These are phyloP conservation scores for Pisolithus sp. DNA, from an alignment of 768 basidiomycete genomes.

Conservation along the genomic window DNA sequence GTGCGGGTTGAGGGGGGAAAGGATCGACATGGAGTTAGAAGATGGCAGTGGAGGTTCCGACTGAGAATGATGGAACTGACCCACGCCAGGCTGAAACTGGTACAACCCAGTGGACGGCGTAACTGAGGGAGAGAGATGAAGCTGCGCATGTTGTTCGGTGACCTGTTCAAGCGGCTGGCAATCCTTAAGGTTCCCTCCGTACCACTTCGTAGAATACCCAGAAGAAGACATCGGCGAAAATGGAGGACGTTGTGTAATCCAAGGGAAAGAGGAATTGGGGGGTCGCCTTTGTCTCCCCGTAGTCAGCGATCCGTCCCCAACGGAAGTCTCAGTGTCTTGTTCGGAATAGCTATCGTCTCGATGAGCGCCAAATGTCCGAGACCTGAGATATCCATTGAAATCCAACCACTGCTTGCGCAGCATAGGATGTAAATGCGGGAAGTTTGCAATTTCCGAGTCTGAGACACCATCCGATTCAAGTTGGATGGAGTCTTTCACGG, in stretches of 20 bases:
- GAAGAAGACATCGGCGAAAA: neutral
- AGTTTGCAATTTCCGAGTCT: conserved; percentile 15
- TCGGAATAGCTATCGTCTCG: conserved; percentile 22
- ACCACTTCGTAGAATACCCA: neutral
- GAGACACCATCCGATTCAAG: conserved; percentile 27
- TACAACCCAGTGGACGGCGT: too few relatives aligned
- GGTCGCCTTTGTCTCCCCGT: neutral
- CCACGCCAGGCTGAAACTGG: too few relatives aligned
- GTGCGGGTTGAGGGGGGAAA: too few relatives aligned
- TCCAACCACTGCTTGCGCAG: conserved; percentile 47
- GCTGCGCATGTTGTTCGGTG: conserved; percentile 3
- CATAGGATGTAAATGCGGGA: conserved; percentile 49
- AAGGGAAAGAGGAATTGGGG: neutral
- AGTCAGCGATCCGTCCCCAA: neutral
- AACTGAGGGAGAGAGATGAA: neutral
- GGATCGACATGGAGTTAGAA: too few relatives aligned
- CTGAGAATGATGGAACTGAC: too few relatives aligned
- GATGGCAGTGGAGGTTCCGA: too few relatives aligned
- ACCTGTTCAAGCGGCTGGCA: neutral
- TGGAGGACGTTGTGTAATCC: neutral
- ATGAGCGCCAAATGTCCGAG: conserved; percentile 38
- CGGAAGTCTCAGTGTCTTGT: conserved; percentile 11
- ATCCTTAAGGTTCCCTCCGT: neutral
- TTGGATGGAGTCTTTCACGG: conserved; percentile 28
- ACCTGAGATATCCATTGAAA: conserved; percentile 50